phyloP scores from a whole-genome alignment of 208 protist species.

The Trypanosoma cruzi region DNA sequence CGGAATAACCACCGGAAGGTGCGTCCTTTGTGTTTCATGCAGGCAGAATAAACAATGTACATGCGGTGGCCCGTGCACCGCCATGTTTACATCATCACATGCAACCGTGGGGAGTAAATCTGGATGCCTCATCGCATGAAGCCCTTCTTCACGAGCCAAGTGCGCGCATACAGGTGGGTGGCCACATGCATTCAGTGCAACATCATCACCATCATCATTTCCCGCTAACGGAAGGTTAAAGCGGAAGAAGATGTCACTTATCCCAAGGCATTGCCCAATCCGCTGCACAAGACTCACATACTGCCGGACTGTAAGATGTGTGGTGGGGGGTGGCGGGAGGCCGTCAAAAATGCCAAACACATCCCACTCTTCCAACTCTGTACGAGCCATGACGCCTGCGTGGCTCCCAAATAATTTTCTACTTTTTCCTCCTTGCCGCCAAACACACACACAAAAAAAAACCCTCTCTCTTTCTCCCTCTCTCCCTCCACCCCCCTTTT shows the following conservation, averaged over 20 bases:
- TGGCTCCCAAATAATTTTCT: not conserved
- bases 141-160: slow-evolving; percentile 48
- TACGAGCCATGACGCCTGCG: not conserved
- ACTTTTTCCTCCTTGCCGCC: not conserved
- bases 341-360: slow-evolving; percentile 38
- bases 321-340: slow-evolving; percentile 2
- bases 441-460: not conserved
- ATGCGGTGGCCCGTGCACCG: slow-evolving; percentile 7
- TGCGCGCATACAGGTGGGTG: slow-evolving; percentile 45
- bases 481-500: too few relatives aligned
- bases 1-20: not conserved
- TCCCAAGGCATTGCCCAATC: slow-evolving; percentile 15
- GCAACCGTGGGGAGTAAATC: slow-evolving; percentile 21
- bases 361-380: slow-evolving; percentile 30
- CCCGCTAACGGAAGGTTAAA: slow-evolving; percentile 27
- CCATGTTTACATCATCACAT: not conserved
- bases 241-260: slow-evolving; percentile 12
- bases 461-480: not conserved
- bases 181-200: not conserved
- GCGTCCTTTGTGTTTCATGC: not conserved
- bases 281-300: slow-evolving; percentile 21
- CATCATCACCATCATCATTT: not conserved
- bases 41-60: slow-evolving; percentile 63
- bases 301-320: slow-evolving; percentile 23
- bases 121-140: slow-evolving; percentile 10